phyloP scores from a whole-genome alignment of 257 asterid species.

The Phtheirospermum japonicum region DNA sequence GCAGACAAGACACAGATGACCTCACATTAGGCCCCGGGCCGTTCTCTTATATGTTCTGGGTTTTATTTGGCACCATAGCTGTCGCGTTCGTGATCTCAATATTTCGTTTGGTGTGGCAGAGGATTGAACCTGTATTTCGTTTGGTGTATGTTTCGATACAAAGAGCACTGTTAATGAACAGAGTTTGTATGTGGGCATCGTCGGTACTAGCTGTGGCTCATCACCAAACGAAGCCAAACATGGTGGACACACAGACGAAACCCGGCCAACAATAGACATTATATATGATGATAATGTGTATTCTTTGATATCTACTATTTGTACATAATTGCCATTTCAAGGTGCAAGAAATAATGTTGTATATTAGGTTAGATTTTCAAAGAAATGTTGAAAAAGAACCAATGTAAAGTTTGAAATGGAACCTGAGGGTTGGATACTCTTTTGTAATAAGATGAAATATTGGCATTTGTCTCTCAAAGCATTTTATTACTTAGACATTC shows the following conservation, averaged over 20 bases:
- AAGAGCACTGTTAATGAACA: neutral
- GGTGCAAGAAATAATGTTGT: no score
- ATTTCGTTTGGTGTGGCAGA: conserved; percentile 9
- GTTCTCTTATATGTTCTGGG: conserved; percentile 40
- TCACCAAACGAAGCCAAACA: conserved; percentile 11
- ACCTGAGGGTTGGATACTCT: no score
- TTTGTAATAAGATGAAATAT: no score
- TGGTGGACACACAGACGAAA: neutral
- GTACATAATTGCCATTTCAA: neutral
- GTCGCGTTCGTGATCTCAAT: conserved; percentile 9
- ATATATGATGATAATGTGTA: neutral
- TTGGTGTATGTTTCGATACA: neutral
- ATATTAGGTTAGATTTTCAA: no score
- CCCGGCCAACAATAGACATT: no score
- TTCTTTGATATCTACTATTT: neutral
- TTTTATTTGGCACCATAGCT: conserved; percentile 30
- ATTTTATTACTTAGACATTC: no score
- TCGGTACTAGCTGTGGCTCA: neutral
- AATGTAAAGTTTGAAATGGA: no score
- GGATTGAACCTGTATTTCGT: neutral
- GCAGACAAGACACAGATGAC: conserved; percentile 11
- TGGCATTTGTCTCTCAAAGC: no score
- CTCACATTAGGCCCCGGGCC: conserved; percentile 38
- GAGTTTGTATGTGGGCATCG: conserved; percentile 18
- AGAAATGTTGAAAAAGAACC: no score